Base-by-base conservation (phyloP, 163 green algal species). In the Scenedesmus sp. region DNA sequence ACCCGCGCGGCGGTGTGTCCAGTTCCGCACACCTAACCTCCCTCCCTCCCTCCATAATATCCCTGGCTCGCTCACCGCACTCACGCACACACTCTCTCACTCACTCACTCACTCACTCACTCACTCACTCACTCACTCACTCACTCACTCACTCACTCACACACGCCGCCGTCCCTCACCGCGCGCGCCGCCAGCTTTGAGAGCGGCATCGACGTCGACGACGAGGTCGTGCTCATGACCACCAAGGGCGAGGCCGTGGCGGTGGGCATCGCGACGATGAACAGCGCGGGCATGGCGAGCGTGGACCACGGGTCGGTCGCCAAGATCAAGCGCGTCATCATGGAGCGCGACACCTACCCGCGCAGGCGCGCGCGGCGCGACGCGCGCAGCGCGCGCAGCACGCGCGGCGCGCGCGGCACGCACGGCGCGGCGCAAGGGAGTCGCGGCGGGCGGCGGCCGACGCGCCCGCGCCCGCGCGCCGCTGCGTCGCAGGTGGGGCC, bases 341-440 rank as follows among this genome's bases (percentile, higher is more conserved):
- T 99, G 95, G 96, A 99, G 87, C 84, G 96, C 14, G 96, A 99
- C 87, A 99, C 96, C n/a, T 99, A 99, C 90, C 96, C 96, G 15
- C 85, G 96, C 28, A 84, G 92, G 80, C 97, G 83, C 70, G 89
- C 22, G 63, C 5, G 45, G 70, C n/a, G n/a, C n/a, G n/a, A n/a
- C n/a, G n/a, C n/a, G n/a, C n/a, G n/a, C n/a, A n/a, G n/a, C n/a
- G n/a, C n/a, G n/a, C n/a, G n/a, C n/a, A n/a, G n/a, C n/a, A n/a
- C n/a, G n/a, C n/a, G n/a, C n/a, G n/a, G n/a, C n/a, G n/a, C n/a
- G n/a, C n/a, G n/a, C n/a, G n/a, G n/a, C n/a, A n/a, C n/a, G n/a
- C n/a, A n/a, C n/a, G n/a, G n/a, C n/a, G n/a, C n/a, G n/a, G n/a
- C n/a, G n/a, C n/a, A n/a, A n/a, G n/a, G n/a, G n/a, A n/a, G n/a